phyloP scores from a whole-genome alignment of 495 filamentous ascomycete genomes.

The Penicillium argentinense region DNA sequence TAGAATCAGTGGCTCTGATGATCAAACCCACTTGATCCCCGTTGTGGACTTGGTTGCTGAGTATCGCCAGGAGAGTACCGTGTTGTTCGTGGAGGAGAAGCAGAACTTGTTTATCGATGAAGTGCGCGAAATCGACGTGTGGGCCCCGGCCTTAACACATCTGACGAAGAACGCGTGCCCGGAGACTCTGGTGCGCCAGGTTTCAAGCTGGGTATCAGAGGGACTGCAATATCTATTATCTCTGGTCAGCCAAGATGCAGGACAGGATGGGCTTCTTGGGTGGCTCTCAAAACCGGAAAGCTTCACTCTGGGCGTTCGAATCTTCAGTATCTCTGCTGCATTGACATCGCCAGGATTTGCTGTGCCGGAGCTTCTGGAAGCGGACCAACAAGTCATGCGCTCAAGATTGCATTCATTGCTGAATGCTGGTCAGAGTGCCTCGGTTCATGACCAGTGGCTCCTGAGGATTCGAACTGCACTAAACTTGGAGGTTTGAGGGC shows the following conservation, averaged over 20 bases:
- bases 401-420: conserved; percentile 23
- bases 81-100: conserved; percentile 84
- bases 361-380: conserved; percentile 28
- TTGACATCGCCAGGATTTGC: conserved; percentile 42
- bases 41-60: conserved; percentile 48
- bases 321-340: conserved; percentile 45
- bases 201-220: conserved; percentile 55
- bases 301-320: conserved; percentile 63
- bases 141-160: conserved; percentile 51
- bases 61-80: conserved; percentile 60
- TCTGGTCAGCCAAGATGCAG: conserved; percentile 21
- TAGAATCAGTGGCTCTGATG: conserved; percentile 23
- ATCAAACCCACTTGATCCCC: conserved; percentile 17
- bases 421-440: conserved; percentile 20
- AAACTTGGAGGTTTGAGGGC: background rate
- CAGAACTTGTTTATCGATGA: conserved; percentile 88
- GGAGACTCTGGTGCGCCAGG: conserved; percentile 20
- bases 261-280: conserved; percentile 64
- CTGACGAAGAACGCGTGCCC: conserved; percentile 27
- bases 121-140: conserved; percentile 64
- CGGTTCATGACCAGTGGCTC: conserved; percentile 39
- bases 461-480: conserved; percentile 29
- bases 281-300: conserved; percentile 72
- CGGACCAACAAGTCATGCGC: conserved; percentile 17
- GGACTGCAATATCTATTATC: conserved; percentile 52